Base-by-base conservation (phyloP, 1,284 basidiomycete species). In the Tylopilus orsonianus region DNA sequence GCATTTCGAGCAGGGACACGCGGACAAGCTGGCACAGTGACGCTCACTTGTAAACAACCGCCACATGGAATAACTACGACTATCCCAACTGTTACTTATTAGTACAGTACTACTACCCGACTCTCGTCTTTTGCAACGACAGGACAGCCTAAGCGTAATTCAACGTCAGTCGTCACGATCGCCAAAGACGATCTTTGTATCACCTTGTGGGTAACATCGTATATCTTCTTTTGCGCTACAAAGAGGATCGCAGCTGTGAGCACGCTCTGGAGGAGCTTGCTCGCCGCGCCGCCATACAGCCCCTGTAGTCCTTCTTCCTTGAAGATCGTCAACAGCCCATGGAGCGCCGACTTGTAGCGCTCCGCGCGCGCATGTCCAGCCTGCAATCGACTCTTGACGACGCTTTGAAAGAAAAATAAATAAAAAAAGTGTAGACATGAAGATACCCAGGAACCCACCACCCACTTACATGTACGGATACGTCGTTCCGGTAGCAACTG, bases 201-300 rank as follows among this genome's bases (percentile, higher is more conserved):
- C 37, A 79, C 84, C 72, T 77, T 73, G 67, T 81, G 87, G 9
- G 80, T 82, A 16, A 83, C 54, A 56, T 88, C 83, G 53, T 84
- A 90, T 41, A 90, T 80, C 53, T 90, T 76, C 57, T 83, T 78
- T 68, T 95, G 92, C 8, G 86, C 81, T 14, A 85, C 88, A 60
- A 96, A 96, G 55, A 96, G 75, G 59, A 96, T 91, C 10, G 91
- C 90, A 13, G 93, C 93, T 5, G 91, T 94, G 37, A 95, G 75
- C 2, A 96, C 90, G 49, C 90, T 93, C 70, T 97, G 94, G 6
- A 87, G 57, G 10, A 97, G 81, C 70, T 97, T 96, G 63, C 84
- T 90, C 19, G 80, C 76, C 32, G 93, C 78, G 5, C 93, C 93
- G 59, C 83, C 88, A 74, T 95, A 97, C 12, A 96, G 69, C 2